Base-by-base conservation (phyloP, 2,329 filamentous ascomycete species). In the Arachnopeziza araneosa region DNA sequence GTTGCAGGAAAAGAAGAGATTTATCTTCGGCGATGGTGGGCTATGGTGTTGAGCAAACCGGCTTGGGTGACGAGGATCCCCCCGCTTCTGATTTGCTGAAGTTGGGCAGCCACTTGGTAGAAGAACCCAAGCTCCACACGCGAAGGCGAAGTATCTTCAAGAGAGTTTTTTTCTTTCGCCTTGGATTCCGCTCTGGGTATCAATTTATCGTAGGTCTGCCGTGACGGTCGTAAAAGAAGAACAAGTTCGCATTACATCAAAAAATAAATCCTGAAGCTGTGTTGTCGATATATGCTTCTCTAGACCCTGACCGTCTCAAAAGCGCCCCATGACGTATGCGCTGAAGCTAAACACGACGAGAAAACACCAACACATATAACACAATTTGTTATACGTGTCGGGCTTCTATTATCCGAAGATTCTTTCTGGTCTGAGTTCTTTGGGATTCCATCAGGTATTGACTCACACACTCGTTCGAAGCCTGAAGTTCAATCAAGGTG, bases 251-350 rank as follows among this genome's bases (percentile, higher is more conserved):
- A 4, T 7, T 14, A 14, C 6, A 44, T 5, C 30, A 44, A 17
- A 44, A 44, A 14, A 14, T 6, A 44, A 12, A 4, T 30, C 9
- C 26, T 30, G 36, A 44, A 44, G 36, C 17, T 44, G 36, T 19
- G 36, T 19, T 44, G 36, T 44, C 36, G 36, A 44, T 44, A 44
- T 44, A 30, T 30, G 24, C 52, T 51, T 21, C 9, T 30, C 26
- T 30, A 56, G 36, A 50, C 50, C 52, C 48, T 54, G 61, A 60
- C 56, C 59, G 61, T 54, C 54, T 52, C 55, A 56, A 57, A 54
- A 24, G 36, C 54, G 24, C 48, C 60, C 26, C 44, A 54, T 63
- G 61, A 65, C 63, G 63, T 65, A 60, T 50, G 26, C 10, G 32
- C 36, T 19, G 36, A 44, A 44, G 12, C 36, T 44, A 44, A 44